A percentile compares a stretch with the other conserved stretches of the same genome.
Conservation (phyloP, 2,329 filamentous ascomycete species). For the Arachnomyces sp. region DNA sequence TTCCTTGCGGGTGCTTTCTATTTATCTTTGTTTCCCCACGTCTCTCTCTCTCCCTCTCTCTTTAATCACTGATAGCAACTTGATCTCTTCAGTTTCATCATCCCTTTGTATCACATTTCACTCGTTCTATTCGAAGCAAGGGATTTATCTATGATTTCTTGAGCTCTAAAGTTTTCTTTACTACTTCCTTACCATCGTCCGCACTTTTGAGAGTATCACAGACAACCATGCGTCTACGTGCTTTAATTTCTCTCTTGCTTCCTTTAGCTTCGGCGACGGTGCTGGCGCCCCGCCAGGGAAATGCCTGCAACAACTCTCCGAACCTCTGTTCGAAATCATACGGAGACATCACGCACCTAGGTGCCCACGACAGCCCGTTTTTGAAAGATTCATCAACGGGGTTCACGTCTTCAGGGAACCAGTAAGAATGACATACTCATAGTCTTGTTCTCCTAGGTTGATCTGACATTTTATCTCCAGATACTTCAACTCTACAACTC, state of each 20-base stretch:
- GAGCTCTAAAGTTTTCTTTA: too few relatives aligned
- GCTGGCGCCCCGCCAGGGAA: slow-evolving; percentile 20
- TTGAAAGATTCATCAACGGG: slow-evolving; percentile 56
- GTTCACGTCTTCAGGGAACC: slow-evolving; percentile 61
- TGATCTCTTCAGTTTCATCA: too few relatives aligned
- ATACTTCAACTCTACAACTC: slow-evolving; percentile 60
- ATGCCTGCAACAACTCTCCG: slow-evolving; percentile 74
- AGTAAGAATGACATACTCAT: slow-evolving; percentile 40
- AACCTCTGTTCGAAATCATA: slow-evolving; percentile 63
- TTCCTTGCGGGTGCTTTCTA: too few relatives aligned
- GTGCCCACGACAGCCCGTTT: slow-evolving; percentile 68
- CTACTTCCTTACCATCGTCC: too few relatives aligned
- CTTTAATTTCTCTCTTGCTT: slow-evolving; percentile 24
- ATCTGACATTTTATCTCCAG: slow-evolving; percentile 14
- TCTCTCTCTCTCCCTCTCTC: too few relatives aligned
- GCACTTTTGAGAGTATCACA: too few relatives aligned
- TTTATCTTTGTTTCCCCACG: too few relatives aligned
- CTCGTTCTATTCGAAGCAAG: too few relatives aligned
- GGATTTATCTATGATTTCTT: too few relatives aligned
- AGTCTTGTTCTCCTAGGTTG: neutral
- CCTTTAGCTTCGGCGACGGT: slow-evolving; percentile 20
- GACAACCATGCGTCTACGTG: slow-evolving; percentile 21
- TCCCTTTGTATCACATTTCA: too few relatives aligned
- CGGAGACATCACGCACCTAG: slow-evolving; percentile 69
- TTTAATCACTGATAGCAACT: too few relatives aligned